Base-by-base conservation (phyloP, 495 filamentous ascomycete species). In the Hypoxylon crocopeplum region DNA sequence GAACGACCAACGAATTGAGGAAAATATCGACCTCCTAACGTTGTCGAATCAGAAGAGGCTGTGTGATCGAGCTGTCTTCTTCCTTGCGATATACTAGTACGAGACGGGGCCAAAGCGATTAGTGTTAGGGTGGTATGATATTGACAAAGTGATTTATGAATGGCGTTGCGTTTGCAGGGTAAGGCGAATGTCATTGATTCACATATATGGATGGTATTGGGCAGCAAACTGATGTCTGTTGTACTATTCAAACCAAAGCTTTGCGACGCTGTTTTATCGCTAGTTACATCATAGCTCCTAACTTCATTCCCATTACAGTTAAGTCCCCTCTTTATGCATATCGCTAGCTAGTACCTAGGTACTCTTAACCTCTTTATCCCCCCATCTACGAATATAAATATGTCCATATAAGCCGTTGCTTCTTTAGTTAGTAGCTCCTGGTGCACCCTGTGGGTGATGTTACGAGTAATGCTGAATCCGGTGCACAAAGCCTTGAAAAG, bases 241-340 rank as follows among this genome's bases (percentile, higher is more conserved):
- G 25, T 16, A 44, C 20, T 34, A 47, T 32, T 17, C 19, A 44
- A 40, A 17, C 5, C 30, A 44, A 38, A 21, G 17, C 16, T 38
- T 49, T n/a, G 15, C 22, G n/a, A 54, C 21, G 29, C n/a, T 36
- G 24, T 48, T 56, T 63, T 51, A 20, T 48, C 16, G 33, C 52
- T 53, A 62, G 19, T 64, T 58, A 64, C 60, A 55, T 64, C 60
- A 64, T 62, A 63, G 52, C 41, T 34, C n/a, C n/a, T n/a, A n/a
- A n/a, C n/a, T n/a, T n/a, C n/a, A 7, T 38, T 22, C n/a, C n/a
- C 10, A 44, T 55, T n/a, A 55, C 33, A 55, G n/a, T 13, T n/a
- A 55, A 45, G 7, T 44, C 11, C 44, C 38, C 44, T 32, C 10
- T 52, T 42, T 27, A 13, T 50, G 39, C 46, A 55, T 56, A 49